These are phyloP conservation scores for Aspergillus taichungensis DNA, from an alignment of 495 filamentous ascomycete species.

Conservation along the genomic window DNA sequence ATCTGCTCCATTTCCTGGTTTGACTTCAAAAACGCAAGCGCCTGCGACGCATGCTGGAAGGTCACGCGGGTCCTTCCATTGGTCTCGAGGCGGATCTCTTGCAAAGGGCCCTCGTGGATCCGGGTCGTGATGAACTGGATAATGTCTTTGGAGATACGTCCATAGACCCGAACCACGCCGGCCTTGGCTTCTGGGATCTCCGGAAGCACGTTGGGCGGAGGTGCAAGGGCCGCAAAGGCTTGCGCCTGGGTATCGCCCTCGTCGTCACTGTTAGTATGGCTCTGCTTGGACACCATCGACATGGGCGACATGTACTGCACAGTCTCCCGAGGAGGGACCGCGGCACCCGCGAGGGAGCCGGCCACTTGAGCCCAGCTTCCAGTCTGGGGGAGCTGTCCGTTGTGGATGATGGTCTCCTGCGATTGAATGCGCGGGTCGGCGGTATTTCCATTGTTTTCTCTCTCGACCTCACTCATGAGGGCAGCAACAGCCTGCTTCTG, in stretches of 20 bases:
- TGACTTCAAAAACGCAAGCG: conserved; percentile 20
- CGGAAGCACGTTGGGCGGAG: background rate
- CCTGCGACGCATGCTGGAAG: conserved; percentile 24
- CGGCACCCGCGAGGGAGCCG: conserved; percentile 1
- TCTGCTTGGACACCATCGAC: conserved; percentile 10
- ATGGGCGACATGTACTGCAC: conserved; percentile 12
- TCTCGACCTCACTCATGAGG: conserved; percentile 10
- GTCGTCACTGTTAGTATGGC: conserved; percentile 10
- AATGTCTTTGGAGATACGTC: conserved; percentile 9
- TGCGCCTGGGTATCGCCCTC: background rate
- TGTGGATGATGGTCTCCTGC: background rate
- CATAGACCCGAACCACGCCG: conserved; percentile 19
- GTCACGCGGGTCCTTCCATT: conserved; percentile 14
- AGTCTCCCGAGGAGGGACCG: conserved; percentile 1
- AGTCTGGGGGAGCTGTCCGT: conserved; percentile 1
- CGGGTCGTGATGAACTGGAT: conserved; percentile 18
- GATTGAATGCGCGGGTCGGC: background rate
- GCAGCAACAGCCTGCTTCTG: conserved; percentile 9
- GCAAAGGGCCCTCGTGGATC: conserved; percentile 26
- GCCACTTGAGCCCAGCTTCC: conserved; percentile 20
- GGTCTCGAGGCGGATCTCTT: conserved; percentile 19
- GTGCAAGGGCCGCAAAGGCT: background rate
- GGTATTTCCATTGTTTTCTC: conserved; percentile 1
- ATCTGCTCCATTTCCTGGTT: conserved; percentile 17
- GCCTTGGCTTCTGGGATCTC: conserved; percentile 18